These are phyloP conservation scores for Xylariaceae sp. DNA, from an alignment of 2,329 filamentous ascomycete genomes.

Conservation along the genomic window DNA sequence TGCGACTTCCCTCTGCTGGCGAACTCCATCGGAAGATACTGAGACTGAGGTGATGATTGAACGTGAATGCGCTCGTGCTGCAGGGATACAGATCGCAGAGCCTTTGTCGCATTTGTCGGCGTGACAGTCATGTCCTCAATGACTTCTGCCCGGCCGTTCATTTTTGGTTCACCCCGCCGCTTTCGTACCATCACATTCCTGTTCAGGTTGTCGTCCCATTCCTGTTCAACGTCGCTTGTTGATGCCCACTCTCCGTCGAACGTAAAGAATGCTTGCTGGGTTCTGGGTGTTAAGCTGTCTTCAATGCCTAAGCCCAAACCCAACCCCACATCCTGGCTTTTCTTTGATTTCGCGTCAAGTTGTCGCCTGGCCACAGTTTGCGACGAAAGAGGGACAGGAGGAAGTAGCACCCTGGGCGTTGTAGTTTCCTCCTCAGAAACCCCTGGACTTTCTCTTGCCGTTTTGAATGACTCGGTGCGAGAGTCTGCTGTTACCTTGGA, in stretches of 20 bases:
- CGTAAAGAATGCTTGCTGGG: conserved; percentile 48
- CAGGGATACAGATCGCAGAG: conserved; percentile 46
- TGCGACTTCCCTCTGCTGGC: conserved; percentile 27
- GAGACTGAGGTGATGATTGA: conserved; percentile 35
- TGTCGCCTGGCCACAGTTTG: conserved; percentile 43
- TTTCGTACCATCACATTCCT: conserved; percentile 55
- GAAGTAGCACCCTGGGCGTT: conserved; percentile 37
- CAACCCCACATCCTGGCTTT: conserved; percentile 39
- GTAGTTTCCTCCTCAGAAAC: conserved; percentile 56
- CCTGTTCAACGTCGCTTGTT: conserved; percentile 47
- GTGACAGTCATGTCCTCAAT: conserved; percentile 47
- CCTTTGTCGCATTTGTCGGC: conserved; percentile 52
- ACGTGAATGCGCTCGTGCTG: conserved; percentile 39
- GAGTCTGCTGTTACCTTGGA: conserved; percentile 57
- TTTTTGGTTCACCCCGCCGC: conserved; percentile 33
- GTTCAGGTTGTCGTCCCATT: conserved; percentile 54
- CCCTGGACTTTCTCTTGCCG: conserved; percentile 63
- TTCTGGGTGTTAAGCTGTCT: conserved; percentile 40
- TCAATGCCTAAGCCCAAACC: conserved; percentile 43
- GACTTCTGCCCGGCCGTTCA: conserved; percentile 37
- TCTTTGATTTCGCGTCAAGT: conserved; percentile 30
- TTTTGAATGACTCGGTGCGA: conserved; percentile 69
- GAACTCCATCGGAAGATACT: conserved; percentile 22
- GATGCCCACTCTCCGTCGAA: conserved; percentile 61
- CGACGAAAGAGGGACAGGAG: conserved; percentile 42